Evolutionary conservation across 2,329 filamentous ascomycete species (phyloP), one percentile per base, ranked within the genome.

Genomic region (Colletotrichum siamense): DNA sequence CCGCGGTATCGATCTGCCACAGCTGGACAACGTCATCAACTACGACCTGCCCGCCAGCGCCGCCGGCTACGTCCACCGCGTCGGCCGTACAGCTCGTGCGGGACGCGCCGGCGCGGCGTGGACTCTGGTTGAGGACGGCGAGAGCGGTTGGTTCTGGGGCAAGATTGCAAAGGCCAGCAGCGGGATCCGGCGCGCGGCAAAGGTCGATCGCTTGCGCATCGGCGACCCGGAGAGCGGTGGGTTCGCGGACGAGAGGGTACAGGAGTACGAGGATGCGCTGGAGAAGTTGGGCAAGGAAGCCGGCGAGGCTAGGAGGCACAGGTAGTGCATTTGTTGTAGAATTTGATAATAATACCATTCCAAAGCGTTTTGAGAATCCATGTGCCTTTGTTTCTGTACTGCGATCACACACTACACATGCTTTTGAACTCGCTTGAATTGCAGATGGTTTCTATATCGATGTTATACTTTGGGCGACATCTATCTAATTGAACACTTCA

Each of bases 141-240:
- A 99, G 85, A 96, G 93, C 26, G 91, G 94, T 61, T 98, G 97
- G 96, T 99, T 99, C 85, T 96, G 95, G 91, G 94, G 94, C 75
- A 94, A 95, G 80, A 93, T 99, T 77, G 94, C 92, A 28, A 89
- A 88, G 73, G 62, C 73, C 16, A 87, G 93, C 6, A 83, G 86
- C 73, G 87, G 91, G 9, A 82, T 91, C 16, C 84, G 85, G 71
- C 85, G 88, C 64, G 82, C 81, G 2, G 82, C 82, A 30, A 87
- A 85, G 79, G 88, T 92, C 26, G 88, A 88, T 77, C 85, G 90
- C 75, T 83, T 88, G 6, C 84, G 86, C 55, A 82, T 92, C 28
- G 82, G 85, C 39, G 79, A 79, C 15, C 81, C 81, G 18, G 81
- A 83, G 15, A 76, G 79, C 24, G 80, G 79, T 9, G 85, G 86